These are phyloP conservation scores for Medicago truncatula DNA, from an alignment of 306 rosid species.

Conservation along the genomic window DNA sequence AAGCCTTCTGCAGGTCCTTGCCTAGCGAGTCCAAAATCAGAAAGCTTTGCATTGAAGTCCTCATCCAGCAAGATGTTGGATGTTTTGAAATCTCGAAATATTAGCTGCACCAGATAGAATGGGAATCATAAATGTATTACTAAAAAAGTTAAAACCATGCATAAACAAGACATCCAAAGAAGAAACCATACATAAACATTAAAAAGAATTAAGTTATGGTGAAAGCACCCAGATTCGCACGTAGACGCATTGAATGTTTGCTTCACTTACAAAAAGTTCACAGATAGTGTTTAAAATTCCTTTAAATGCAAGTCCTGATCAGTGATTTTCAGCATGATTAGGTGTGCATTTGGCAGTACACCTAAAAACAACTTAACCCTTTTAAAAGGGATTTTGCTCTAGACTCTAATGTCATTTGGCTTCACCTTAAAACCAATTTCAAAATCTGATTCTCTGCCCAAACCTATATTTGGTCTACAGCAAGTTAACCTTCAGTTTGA, in stretches of 20 bases:
- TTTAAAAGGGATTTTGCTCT: not conserved
- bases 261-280: constrained; percentile 6
- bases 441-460: not conserved
- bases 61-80: constrained; percentile 89
- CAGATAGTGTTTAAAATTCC: constrained; percentile 20
- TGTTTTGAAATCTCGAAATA: constrained; percentile 93
- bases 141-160: not conserved
- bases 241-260: not conserved
- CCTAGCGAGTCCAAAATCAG: constrained; percentile 98
- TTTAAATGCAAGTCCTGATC: not conserved
- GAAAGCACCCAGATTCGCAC: not conserved
- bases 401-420: not conserved
- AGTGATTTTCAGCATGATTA: not conserved
- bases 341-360: not conserved
- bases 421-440: constrained; percentile 14
- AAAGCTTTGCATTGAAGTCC: constrained; percentile 93
- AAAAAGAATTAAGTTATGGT: constrained; percentile 22
- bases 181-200: constrained; percentile 17
- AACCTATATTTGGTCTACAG: constrained; percentile 3
- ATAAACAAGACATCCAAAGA: constrained; percentile 22
- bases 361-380: not conserved
- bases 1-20: constrained; percentile 91
- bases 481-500: constrained; percentile 1
- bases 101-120: constrained; percentile 70
- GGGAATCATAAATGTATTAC: constrained; percentile 41